Evolutionary conservation across 169 alveolate genomes (phyloP), one percentile per base, ranked within the genome.

Genomic region (Cryptosporidium andersoni): DNA sequence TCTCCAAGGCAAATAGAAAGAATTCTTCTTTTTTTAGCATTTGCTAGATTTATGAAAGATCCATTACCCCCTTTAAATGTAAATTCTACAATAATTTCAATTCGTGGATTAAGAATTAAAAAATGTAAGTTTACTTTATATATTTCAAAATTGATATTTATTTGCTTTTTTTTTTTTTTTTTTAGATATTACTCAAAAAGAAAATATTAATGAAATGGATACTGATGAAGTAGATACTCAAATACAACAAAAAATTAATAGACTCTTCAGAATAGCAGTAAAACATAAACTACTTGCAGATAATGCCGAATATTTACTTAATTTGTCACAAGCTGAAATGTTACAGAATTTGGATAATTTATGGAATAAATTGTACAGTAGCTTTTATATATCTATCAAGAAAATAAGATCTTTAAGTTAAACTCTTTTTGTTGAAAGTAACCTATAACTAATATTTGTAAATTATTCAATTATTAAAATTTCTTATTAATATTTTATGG

Each of bases 1-100:
- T 67, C 82, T 6, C 82, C 82, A 34, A 67, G 82, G 55, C 82
- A 67, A 40, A 67, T 67, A 37, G 82, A 52, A 55, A 67, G 82
- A 55, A 8, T 67, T 11, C 52, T 67, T 36, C 66, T 67, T 16
- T 45, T 67, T 36, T 52, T 67, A 37, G 47, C 82, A 67, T 67
- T 67, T 9, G 51, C 55, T 25, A 67, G 52, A 67, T 67, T 52
- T 39, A 52, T 67, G 2, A 64, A 64, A 37, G 49, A 67, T 12
- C 82, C 82, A 51, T 11, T 67, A n/a, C 82, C 82, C 12, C 51
- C 51, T 14, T 12, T 55, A 16, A 47, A 67, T 5, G 2, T 53
- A 40, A 67, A 51, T n/a, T 9, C n/a, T 51, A 53, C 36, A 36
- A 63, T 48, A 0, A 56, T 39, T 34, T 25, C 25, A 25, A 16